Evolutionary conservation across 371 early-diverging fungal species (phyloP).

Genomic region (Apophysomyces trapeziformis): DNA sequence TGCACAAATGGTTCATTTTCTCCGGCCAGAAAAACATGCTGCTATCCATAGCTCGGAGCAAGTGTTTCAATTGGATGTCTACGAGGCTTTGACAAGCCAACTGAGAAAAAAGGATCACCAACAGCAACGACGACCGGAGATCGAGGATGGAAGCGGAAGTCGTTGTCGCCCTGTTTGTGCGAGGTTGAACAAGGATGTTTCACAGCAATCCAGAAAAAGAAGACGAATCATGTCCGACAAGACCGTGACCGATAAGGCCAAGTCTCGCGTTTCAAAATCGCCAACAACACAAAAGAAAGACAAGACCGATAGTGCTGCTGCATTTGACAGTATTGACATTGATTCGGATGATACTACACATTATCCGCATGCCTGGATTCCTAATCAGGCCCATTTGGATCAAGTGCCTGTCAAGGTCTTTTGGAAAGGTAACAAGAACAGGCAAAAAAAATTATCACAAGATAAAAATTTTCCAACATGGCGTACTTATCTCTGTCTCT

Average conservation of each 20-base stretch:
- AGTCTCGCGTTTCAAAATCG: slow-evolving; percentile 10
- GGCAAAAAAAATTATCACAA: not conserved
- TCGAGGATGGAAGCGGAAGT: slow-evolving; percentile 16
- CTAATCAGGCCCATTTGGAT: slow-evolving; percentile 18
- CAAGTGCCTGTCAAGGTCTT: slow-evolving; percentile 23
- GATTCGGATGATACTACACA: slow-evolving; percentile 21
- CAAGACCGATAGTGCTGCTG: slow-evolving; percentile 14
- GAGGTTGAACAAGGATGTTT: slow-evolving; percentile 3
- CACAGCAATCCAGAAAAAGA: slow-evolving; percentile 7
- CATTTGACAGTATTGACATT: slow-evolving; percentile 24
- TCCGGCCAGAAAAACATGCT: slow-evolving; percentile 15
- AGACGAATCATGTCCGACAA: slow-evolving; percentile 1
- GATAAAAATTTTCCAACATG: slow-evolving; percentile 5
- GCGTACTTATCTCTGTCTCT: slow-evolving; percentile 6
- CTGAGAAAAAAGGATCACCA: slow-evolving; percentile 8
- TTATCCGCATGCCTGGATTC: slow-evolving; percentile 23
- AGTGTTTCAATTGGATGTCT: slow-evolving; percentile 17
- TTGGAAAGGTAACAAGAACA: slow-evolving; percentile 29
- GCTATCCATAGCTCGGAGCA: slow-evolving; percentile 14
- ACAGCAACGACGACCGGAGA: slow-evolving; percentile 3
- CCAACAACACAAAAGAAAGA: slow-evolving; percentile 10
- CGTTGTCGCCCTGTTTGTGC: slow-evolving; percentile 12
- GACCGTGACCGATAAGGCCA: slow-evolving; percentile 6
- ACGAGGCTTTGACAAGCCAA: slow-evolving; percentile 14
- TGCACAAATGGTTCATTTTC: slow-evolving; percentile 23